Evolutionary conservation across 2,329 filamentous ascomycete genomes (phyloP), one percentile per base, ranked within the genome.

Genomic region (Aspergillus neoniger): DNA sequence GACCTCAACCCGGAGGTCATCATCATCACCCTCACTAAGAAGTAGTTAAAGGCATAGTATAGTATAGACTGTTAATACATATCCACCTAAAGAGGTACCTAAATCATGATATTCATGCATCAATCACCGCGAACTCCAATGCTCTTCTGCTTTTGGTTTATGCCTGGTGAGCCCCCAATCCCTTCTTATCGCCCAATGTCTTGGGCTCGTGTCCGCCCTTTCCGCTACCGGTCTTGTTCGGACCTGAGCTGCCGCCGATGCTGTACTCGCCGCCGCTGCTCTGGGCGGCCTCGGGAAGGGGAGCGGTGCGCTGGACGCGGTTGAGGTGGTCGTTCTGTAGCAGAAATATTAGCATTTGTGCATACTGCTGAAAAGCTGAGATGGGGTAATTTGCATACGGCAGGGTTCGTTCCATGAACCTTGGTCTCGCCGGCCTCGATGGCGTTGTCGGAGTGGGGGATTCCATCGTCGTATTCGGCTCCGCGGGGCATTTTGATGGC

Each of bases 121-220:
- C 25, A 36, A 14, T 43, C 38, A 12, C n/a, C 17, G 21, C 17
- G 21, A 39, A 54, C 32, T 41, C 36, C 51, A 41, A 17, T 44
- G 10, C 28, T 23, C 30, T 21, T 30, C n/a, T n/a, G n/a, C n/a
- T 7, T 28, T 3, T 28, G 9, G 25, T 2, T 28, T 28, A 38
- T 52, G 32, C 32, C 12, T 36, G 1, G 32, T 36, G 32, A 28
- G 68, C 67, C 38, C 70, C 72, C 1, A 66, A 32, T 1, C 75
- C 75, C 70, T 77, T 78, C 5, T 72, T 63, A 60, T 76, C 69
- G 7, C 76, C 76, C 14, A 74, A 50, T 0, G 68, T 65, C 56
- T 73, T 72, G 21, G 75, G 74, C 25, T 75, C 73, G 39, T 75
- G 70, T 1, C 74, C 73, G 5, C 75, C 76, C 69, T 78, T 77